Evolutionary conservation across 108 stramenopile genomes (phyloP).

Genomic region (Nitzschia sp.): DNA sequence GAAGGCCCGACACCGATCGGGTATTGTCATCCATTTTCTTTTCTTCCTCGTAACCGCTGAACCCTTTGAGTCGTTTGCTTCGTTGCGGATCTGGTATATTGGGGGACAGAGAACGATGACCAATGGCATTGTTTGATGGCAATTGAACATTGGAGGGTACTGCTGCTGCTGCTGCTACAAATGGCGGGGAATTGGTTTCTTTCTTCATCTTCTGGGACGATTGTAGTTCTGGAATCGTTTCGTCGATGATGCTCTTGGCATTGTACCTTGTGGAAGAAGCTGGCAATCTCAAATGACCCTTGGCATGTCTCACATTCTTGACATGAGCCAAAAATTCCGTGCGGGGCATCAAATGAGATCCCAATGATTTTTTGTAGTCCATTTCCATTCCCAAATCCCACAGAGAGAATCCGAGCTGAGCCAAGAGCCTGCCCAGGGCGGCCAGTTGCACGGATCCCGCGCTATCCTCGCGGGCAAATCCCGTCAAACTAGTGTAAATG

Average conservation of each 20-base stretch:
- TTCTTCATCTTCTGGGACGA: background rate
- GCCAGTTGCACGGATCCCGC: slow-evolving; percentile 85
- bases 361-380: slow-evolving; percentile 68
- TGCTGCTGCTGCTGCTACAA: no score
- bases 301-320: slow-evolving; percentile 22
- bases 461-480: slow-evolving; percentile 63
- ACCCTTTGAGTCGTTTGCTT: background rate
- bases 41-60: background rate
- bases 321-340: slow-evolving; percentile 64
- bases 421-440: slow-evolving; percentile 61
- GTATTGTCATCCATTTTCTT: background rate
- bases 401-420: slow-evolving; percentile 46
- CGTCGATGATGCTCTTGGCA: slow-evolving; percentile 6
- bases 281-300: slow-evolving; percentile 26
- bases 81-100: background rate
- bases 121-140: no score
- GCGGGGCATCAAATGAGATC: slow-evolving; percentile 55
- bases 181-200: background rate
- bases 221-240: background rate
- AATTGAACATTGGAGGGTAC: no score
- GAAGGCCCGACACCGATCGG: no score
- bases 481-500: slow-evolving; percentile 82
- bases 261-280: background rate
- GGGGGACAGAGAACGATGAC: no score
- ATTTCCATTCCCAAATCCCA: slow-evolving; percentile 79